phyloP scores from a whole-genome alignment of 2,329 filamentous ascomycete species.

The Pyricularia sp. region DNA sequence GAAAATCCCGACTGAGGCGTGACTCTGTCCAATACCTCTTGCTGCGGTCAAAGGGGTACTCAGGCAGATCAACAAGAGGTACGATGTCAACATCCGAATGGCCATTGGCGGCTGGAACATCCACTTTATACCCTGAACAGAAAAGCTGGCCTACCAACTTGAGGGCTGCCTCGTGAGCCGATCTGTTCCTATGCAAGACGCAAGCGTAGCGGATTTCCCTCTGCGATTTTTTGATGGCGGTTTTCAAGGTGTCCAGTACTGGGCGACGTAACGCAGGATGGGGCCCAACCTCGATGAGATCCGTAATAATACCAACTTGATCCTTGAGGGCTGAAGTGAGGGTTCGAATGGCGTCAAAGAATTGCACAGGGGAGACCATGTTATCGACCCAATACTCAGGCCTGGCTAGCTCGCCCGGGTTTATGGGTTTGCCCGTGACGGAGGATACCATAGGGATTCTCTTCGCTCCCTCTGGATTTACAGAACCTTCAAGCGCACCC shows the following conservation, averaged over 20 bases:
- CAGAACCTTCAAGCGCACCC: conserved; percentile 2
- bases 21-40: conserved; percentile 14
- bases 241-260: conserved; percentile 12
- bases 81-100: not conserved
- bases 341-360: conserved; percentile 13
- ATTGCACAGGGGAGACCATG: conserved; percentile 17
- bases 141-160: conserved; percentile 10
- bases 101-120: conserved; percentile 8
- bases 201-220: conserved; percentile 2
- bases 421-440: conserved; percentile 8
- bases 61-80: conserved; percentile 28
- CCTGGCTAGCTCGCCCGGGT: conserved; percentile 5
- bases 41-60: conserved; percentile 34
- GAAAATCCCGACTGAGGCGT: conserved; percentile 1
- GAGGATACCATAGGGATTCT: conserved; percentile 14
- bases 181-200: conserved; percentile 6
- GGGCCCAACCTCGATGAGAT: conserved; percentile 17
- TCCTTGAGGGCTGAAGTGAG: conserved; percentile 6
- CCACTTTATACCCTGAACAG: conserved; percentile 4
- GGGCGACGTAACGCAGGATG: conserved; percentile 16
- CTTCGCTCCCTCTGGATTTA: not conserved
- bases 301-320: conserved; percentile 7
- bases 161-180: conserved; percentile 12
- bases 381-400: conserved; percentile 19
- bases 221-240: not conserved